Evolutionary conservation across 2,329 filamentous ascomycete genomes (phyloP), one percentile per base, ranked within the genome.

Genomic region (Nakataea oryzae): DNA sequence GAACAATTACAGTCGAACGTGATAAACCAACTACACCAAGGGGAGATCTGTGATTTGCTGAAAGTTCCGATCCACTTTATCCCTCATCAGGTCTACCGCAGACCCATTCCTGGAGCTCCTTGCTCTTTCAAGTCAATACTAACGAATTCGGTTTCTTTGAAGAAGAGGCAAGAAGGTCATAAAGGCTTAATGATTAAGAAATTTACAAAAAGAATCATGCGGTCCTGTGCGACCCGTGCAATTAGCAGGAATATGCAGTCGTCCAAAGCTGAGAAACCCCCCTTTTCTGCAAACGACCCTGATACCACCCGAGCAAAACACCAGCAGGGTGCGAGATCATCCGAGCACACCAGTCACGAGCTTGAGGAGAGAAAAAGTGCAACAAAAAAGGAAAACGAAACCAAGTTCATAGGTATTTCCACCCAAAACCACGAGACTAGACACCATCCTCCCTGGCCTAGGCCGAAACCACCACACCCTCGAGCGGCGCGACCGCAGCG

Each of bases 11-110:
- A 58, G 56, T 29, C 56, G 56, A 58, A 58, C 56, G 56, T 58
- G 56, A 58, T 58, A 32, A 58, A 58, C 56, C 56, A 58, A 58
- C 56, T 58, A 58, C 56, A 58, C 56, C 56, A 58, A 58, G 56
- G 56, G 24, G 56, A 58, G 56, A 34, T 58, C 14, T 3, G 13
- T 28, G 12, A 21, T 12, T 55, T 24, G 41, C 24, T 50, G 41
- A 6, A n/a, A 6, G 8, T 2, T 0, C 7, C 7, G 21, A 3
- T 11, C 21, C 41, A 50, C 41, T 3, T 17, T 17, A 1, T 0
- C 2, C 21, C 6, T 50, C 21, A 50, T 50, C 21, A n/a, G 3
- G 7, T 13, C 5, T 8, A 3, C 1, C 21, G 8, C 21, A 2
- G 41, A 9, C 21, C 41, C 41, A n/a, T n/a, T 9, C 24, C 13